Evolutionary conservation across 176 grass and related monocot species (phyloP), one percentile per base, ranked within the genome.

Genomic region (Eremochloa ophiuroides): DNA sequence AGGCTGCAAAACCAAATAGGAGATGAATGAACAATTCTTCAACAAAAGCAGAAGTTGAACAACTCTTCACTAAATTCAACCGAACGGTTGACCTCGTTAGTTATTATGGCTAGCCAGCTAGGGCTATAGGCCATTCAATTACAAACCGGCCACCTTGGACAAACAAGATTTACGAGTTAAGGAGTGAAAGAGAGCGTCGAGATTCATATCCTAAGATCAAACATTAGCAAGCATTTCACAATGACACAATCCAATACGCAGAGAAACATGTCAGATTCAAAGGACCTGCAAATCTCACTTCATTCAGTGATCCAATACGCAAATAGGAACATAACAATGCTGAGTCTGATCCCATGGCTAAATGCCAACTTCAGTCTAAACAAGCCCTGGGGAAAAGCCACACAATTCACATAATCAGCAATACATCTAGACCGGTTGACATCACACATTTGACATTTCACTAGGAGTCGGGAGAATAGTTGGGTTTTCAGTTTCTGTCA

Each of bases 381-480:
- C 35, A 81, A 61, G 37, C 12, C 6, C 34, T 8, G 26, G 50
- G 64, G 15, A 37, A 74, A 65, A n/a, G 12, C 51, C 38, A 73
- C 2, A 75, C 37, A 56, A 66, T 69, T 73, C 83, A 73, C n/a
- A 78, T 39, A 14, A 73, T 84, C 64, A 66, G 23, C 37, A 23
- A 29, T 56, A 73, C 72, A 29, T 15, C 56, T 31, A 65, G 2
- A 28, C 26, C n/a, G 33, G 11, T 71, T 30, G 29, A 33, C 28
- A 77, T 71, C 83, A 47, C 64, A 64, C 58, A 53, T 42, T 71
- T 81, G 55, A 64, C 58, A 53, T 42, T 71, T 81, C 61, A 46
- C 53, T 71, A 72, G 50, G 48, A 44, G 66, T 25, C 43, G 0
- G 2, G 18, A 31, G 22, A 58, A 46, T 20, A 58, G 40, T 62